Evolutionary conservation across 2,329 filamentous ascomycete genomes (phyloP), one percentile per base, ranked within the genome.

Genomic region (Tolypocladium ophioglossoides): DNA sequence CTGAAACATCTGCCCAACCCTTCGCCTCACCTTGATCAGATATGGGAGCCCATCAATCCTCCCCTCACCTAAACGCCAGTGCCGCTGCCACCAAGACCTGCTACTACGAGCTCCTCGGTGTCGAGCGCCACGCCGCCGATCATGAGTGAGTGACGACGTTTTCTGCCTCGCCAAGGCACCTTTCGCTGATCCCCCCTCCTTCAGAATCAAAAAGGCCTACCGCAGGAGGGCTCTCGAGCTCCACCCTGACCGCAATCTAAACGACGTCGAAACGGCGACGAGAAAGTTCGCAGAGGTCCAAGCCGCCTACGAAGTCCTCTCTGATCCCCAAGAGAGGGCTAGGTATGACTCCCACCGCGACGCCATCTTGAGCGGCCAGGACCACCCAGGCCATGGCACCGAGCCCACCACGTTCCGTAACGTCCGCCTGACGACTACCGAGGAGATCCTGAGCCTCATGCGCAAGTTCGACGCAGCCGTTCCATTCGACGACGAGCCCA

Each of bases 341-440:
- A 99, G 94, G 94, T 99, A 99, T 73, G 92, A 99, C 71, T 91
- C 91, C 3, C 94, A 99, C 67, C 86, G 90, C 57, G 85, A 91
- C 61, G 84, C 87, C 51, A 95, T 97, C 57, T 74, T 97, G 58
- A 80, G 81, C 34, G 86, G 85, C 40, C 78, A 81, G 55, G 81
- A 84, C 53, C 60, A 67, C 35, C 68, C 69, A 32, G 71, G 69
- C 32, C 70, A 67, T 39, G 72, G 70, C 22, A 70, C 72, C 49
- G 77, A 76, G 38, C 75, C 81, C 53, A 83, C 82, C 60, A 83
- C 86, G 47, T 79, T 76, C 60, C 72, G 85, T 60, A 85, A 90
- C 65, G 79, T 89, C 58, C 83, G 81, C 52, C 77, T 95, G 58
- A 96, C 89, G 9, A 89, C 87, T 2, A 80, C 89, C 14, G 84